Conservation (phyloP, 345 rosid genomes). For the Melaleuca alternifolia region DNA sequence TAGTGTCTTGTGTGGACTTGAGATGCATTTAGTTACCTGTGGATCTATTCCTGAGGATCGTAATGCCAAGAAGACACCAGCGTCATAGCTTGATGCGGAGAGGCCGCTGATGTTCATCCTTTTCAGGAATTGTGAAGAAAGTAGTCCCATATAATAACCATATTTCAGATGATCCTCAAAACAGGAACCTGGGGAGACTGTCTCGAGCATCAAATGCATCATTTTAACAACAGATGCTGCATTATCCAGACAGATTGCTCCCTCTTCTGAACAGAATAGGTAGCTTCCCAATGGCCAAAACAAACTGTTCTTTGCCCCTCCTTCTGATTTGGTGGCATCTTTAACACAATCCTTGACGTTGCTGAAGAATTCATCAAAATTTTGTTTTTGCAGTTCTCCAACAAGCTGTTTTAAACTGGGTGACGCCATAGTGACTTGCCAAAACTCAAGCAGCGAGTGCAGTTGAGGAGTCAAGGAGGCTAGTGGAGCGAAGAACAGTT, state of each 20-base stretch:
- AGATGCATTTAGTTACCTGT: no score
- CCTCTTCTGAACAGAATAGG: slow-evolving; percentile 54
- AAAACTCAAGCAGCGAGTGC: slow-evolving; percentile 5
- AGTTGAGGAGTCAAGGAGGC: slow-evolving; percentile 11
- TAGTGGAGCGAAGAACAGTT: slow-evolving; percentile 33
- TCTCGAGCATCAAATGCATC: slow-evolving; percentile 38
- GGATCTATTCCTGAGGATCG: slow-evolving; percentile 45
- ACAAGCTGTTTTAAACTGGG: slow-evolving; percentile 17
- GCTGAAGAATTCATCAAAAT: slow-evolving; percentile 7
- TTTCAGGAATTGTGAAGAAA: slow-evolving; percentile 26
- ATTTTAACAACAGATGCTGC: slow-evolving; percentile 33
- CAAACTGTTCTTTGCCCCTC: neutral
- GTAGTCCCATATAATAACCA: slow-evolving; percentile 27
- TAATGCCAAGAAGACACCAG: slow-evolving; percentile 50
- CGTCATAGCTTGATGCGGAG: slow-evolving; percentile 50
- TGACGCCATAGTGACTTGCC: neutral
- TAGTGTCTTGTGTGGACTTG: neutral
- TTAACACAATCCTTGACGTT: slow-evolving; percentile 6
- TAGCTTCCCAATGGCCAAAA: slow-evolving; percentile 75
- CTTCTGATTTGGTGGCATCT: neutral
- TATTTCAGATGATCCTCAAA: slow-evolving; percentile 55
- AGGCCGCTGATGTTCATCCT: slow-evolving; percentile 17
- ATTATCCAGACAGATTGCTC: slow-evolving; percentile 72
- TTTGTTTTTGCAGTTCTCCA: neutral
- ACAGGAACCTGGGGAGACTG: slow-evolving; percentile 15